These are phyloP conservation scores for Triangularia verruculosa DNA, from an alignment of 2,329 filamentous ascomycete genomes.

Conservation along the genomic window DNA sequence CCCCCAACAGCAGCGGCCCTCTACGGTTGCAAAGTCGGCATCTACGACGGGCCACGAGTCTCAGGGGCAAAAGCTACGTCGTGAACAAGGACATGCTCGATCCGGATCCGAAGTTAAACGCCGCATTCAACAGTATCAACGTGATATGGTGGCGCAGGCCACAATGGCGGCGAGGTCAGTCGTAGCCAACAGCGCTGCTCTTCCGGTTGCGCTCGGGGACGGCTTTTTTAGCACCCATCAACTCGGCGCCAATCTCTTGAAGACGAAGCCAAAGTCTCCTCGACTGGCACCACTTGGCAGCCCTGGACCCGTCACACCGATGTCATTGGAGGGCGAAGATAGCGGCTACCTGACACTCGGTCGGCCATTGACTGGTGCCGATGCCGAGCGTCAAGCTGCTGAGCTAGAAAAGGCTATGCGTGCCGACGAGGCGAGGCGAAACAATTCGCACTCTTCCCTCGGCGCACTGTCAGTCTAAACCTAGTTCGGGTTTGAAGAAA, in stretches of 20 bases:
- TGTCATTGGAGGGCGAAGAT: constrained; percentile 49
- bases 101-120: constrained; percentile 48
- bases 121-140: constrained; percentile 56
- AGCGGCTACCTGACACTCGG: constrained; percentile 38
- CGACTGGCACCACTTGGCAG: constrained; percentile 49
- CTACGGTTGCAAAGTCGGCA: constrained; percentile 26
- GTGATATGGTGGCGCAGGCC: constrained; percentile 60
- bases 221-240: not conserved
- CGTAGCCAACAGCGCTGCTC: constrained; percentile 19
- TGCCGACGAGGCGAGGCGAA: constrained; percentile 32
- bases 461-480: constrained; percentile 10
- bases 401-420: constrained; percentile 33
- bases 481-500: not conserved
- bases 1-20: constrained; percentile 6
- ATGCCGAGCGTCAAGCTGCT: constrained; percentile 25
- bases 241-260: constrained; percentile 31
- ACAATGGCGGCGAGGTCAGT: constrained; percentile 40
- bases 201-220: constrained; percentile 15
- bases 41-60: constrained; percentile 32
- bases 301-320: constrained; percentile 60
- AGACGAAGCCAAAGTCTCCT: constrained; percentile 46
- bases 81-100: constrained; percentile 33
- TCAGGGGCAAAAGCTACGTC: constrained; percentile 31
- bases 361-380: constrained; percentile 19
- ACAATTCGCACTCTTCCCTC: constrained; percentile 1